Percentiles rank a stretch among this genome's conserved stretches.
These are phyloP conservation scores for Glonium stellatum DNA, from an alignment of 495 filamentous ascomycete species.

Conservation along the genomic window DNA sequence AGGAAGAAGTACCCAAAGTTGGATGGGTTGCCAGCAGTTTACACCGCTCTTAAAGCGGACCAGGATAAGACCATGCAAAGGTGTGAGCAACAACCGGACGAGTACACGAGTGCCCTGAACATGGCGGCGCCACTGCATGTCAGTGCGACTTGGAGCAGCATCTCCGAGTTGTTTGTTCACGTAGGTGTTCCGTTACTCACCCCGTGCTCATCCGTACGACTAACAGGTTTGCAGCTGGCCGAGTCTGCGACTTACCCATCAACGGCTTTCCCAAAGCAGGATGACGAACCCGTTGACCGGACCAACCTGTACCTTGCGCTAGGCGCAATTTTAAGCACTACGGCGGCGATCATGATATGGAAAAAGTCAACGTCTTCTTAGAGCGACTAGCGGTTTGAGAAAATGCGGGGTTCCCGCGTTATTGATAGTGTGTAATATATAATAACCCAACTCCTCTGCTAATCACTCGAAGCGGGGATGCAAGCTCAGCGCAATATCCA, in stretches of 20 bases:
- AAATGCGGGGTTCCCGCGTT: background rate
- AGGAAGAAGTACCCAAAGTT: slow-evolving; percentile 69
- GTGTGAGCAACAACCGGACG: slow-evolving; percentile 83
- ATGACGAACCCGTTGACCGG: slow-evolving; percentile 75
- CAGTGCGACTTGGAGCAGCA: slow-evolving; percentile 83
- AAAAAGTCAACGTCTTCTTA: slow-evolving; percentile 28
- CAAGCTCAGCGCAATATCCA: background rate
- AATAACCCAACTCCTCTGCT: slow-evolving; percentile 12
- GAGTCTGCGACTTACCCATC: slow-evolving; percentile 87
- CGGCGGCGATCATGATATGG: slow-evolving; percentile 71
- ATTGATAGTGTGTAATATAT: slow-evolving; percentile 28
- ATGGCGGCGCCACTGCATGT: slow-evolving; percentile 89
- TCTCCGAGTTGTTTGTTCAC: slow-evolving; percentile 81
- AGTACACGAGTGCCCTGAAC: slow-evolving; percentile 71
- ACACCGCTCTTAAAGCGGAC: slow-evolving; percentile 89
- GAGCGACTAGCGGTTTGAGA: background rate
- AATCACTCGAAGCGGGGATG: background rate
- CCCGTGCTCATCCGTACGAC: background rate
- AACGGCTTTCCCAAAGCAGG: slow-evolving; percentile 75
- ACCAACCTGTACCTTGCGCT: slow-evolving; percentile 80
- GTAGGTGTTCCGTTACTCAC: slow-evolving; percentile 24
- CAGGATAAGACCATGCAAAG: slow-evolving; percentile 89
- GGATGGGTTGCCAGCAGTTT: slow-evolving; percentile 80
- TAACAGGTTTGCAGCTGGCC: slow-evolving; percentile 48
- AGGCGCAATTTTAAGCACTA: slow-evolving; percentile 71